phyloP scores from a whole-genome alignment of 176 grass and related monocot species.

The Phyllostachys edulis region DNA sequence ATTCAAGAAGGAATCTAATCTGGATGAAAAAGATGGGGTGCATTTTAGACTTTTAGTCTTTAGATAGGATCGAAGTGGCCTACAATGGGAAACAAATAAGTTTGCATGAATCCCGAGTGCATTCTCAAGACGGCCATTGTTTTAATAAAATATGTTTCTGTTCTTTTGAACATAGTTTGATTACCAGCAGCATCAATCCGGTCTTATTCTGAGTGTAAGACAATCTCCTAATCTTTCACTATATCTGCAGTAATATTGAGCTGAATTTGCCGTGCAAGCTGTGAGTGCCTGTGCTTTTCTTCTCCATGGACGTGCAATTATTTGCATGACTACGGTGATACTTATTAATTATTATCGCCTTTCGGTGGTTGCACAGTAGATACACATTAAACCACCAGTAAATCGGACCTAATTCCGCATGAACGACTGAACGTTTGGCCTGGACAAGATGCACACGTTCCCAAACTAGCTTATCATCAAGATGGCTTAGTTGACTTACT shows the following conservation, averaged over 20 bases:
- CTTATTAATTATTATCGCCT: not conserved
- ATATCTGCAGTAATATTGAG: not conserved
- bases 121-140: not conserved
- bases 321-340: not conserved
- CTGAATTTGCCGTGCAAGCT: not conserved
- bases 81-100: not conserved
- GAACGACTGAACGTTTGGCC: conserved; percentile 23
- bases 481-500: not conserved
- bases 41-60: not conserved
- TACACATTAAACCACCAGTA: not conserved
- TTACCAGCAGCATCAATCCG: not conserved
- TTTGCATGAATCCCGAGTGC: not conserved
- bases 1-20: not conserved
- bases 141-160: not conserved
- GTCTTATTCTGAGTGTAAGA: not conserved
- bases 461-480: not conserved
- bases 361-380: not conserved
- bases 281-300: not conserved
- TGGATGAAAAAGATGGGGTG: not conserved
- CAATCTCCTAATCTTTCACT: not conserved
- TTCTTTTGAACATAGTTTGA: not conserved
- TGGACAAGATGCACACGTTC: conserved; percentile 34
- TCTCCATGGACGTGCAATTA: not conserved
- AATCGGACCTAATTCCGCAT: not conserved
- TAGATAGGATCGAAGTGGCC: not conserved